A percentile compares a stretch with the other conserved stretches of the same genome.
Conservation (phyloP, 768 basidiomycete species). For the Leccinum variicolor region DNA sequence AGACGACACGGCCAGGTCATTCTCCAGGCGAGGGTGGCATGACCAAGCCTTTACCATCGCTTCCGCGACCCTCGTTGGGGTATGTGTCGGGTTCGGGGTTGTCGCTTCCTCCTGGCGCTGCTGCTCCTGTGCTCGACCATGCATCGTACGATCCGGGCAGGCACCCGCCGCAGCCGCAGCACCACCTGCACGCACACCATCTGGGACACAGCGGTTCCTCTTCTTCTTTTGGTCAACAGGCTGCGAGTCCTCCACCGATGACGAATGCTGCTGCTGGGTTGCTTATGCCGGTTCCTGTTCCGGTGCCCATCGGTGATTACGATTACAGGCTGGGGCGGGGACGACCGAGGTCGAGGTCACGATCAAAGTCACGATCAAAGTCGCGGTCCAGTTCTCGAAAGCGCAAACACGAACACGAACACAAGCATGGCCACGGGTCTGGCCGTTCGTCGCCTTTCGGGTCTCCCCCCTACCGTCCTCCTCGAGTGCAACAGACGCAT, state of each 20-base stretch:
- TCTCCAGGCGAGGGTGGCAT: not conserved
- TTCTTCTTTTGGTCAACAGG: not conserved
- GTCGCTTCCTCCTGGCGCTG: not conserved
- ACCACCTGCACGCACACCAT: not conserved
- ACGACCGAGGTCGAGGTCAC: not conserved
- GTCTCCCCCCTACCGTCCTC: not conserved
- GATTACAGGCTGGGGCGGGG: not conserved
- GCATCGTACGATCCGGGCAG: not conserved
- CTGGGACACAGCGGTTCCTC: not conserved
- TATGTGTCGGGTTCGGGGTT: not conserved
- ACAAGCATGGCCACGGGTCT: constrained; percentile 3
- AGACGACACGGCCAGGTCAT: not conserved
- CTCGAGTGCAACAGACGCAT: not conserved
- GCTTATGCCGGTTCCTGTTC: not conserved
- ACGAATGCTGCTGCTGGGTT: not conserved
- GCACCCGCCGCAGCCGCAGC: not conserved
- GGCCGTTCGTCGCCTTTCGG: constrained; percentile 4
- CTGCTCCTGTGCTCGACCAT: not conserved
- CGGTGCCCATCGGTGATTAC: not conserved
- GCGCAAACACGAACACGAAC: not conserved
- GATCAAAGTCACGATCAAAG: not conserved
- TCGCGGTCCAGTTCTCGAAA: not conserved
- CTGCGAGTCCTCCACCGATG: not conserved
- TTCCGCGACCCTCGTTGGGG: not conserved
- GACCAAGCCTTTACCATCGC: not conserved